These are phyloP conservation scores for Fusarium newnesense DNA, from an alignment of 2,329 filamentous ascomycete genomes.

Conservation along the genomic window DNA sequence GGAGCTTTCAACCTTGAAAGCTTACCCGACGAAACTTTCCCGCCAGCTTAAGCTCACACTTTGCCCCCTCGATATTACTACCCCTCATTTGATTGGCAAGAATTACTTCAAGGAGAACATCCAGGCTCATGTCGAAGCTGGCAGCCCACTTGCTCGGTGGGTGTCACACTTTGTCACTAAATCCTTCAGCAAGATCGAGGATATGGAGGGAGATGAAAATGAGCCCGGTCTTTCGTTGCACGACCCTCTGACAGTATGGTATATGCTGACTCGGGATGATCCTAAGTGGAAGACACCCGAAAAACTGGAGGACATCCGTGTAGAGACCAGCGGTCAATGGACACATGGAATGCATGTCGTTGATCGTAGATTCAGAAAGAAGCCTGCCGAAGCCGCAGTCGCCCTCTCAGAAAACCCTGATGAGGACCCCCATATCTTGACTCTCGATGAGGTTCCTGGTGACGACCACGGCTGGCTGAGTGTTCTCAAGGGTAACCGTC, in stretches of 20 bases:
- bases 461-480: constrained; percentile 84
- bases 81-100: constrained; percentile 72
- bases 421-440: constrained; percentile 53
- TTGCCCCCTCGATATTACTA: constrained; percentile 83
- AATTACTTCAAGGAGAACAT: constrained; percentile 68
- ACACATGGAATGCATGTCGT: constrained; percentile 90
- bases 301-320: constrained; percentile 80
- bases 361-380: constrained; percentile 73
- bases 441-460: constrained; percentile 66
- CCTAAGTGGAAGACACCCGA: constrained; percentile 66
- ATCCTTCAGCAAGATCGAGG: constrained; percentile 75
- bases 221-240: constrained; percentile 75
- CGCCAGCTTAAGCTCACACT: constrained; percentile 73
- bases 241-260: constrained; percentile 84
- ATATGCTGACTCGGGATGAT: constrained; percentile 72
- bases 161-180: constrained; percentile 76
- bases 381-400: constrained; percentile 58
- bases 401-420: constrained; percentile 54
- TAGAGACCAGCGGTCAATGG: constrained; percentile 95
- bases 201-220: constrained; percentile 66
- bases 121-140: constrained; percentile 64
- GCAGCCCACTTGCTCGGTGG: constrained; percentile 81
- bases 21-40: constrained; percentile 73
- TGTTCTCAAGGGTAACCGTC: constrained; percentile 77
- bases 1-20: constrained; percentile 60